These are phyloP conservation scores for Venustampulla echinocandica DNA, from an alignment of 495 filamentous ascomycete species.

Conservation along the genomic window DNA sequence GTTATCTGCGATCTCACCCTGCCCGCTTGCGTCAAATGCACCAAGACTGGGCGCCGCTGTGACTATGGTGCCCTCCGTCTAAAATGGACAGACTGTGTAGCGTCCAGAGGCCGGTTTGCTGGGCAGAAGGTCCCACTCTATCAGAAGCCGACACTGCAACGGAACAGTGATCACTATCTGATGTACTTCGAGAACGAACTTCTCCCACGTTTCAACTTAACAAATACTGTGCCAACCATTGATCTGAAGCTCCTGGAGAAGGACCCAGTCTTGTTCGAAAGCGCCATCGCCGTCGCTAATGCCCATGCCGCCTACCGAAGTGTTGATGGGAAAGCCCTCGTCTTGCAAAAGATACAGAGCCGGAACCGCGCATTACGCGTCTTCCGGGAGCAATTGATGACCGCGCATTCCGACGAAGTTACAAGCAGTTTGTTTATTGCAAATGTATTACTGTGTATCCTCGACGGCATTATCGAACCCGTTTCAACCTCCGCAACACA, in stretches of 20 bases:
- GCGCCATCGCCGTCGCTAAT: conserved; percentile 26
- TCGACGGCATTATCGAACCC: conserved; percentile 32
- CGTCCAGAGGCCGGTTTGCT: conserved; percentile 24
- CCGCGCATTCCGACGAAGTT: conserved; percentile 11
- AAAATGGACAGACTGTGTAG: conserved; percentile 27
- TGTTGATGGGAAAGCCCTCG: conserved; percentile 17
- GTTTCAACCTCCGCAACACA: conserved; percentile 27
- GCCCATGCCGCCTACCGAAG: conserved; percentile 25
- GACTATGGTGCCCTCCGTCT: conserved; percentile 30
- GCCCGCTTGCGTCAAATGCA: conserved; percentile 28
- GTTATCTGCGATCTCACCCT: conserved; percentile 30
- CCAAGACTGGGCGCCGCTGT: conserved; percentile 26
- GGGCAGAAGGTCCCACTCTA: conserved; percentile 27
- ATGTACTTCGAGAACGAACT: conserved; percentile 27
- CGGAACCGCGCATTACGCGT: conserved; percentile 26
- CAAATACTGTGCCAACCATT: conserved; percentile 19
- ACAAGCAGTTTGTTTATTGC: conserved; percentile 27
- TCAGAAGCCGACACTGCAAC: conserved; percentile 12
- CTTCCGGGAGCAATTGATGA: conserved; percentile 22
- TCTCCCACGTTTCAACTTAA: conserved; percentile 25
- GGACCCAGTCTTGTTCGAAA: conserved; percentile 23
- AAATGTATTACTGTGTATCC: conserved; percentile 32
- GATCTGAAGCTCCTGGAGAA: conserved; percentile 21
- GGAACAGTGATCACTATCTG: conserved; percentile 21
- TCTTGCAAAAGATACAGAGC: conserved; percentile 25